Conservation (phyloP, 768 basidiomycete species). For the Termitomyces sp. region DNA sequence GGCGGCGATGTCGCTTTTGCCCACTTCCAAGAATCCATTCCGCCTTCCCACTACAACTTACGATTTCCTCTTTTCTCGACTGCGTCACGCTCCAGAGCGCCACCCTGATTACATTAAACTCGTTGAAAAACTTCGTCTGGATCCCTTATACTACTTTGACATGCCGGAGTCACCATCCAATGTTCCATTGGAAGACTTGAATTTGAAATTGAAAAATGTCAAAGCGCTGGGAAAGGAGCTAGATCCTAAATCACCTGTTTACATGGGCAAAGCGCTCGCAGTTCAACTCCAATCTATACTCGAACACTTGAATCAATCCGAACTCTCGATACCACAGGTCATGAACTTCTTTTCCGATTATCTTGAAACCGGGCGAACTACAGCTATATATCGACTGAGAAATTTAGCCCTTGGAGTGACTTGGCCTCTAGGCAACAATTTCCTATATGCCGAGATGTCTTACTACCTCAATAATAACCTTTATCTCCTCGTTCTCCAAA, state of each 20-base stretch:
- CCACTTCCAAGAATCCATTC: conserved; percentile 24
- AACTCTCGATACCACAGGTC: conserved; percentile 22
- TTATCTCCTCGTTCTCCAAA: conserved; percentile 30
- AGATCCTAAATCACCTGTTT: neutral
- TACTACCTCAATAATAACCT: conserved; percentile 26
- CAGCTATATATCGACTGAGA: conserved; percentile 29
- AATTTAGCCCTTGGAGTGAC: conserved; percentile 21
- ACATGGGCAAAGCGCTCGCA: conserved; percentile 8
- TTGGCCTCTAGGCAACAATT: conserved; percentile 18
- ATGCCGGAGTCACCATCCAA: neutral
- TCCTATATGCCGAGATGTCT: conserved; percentile 39
- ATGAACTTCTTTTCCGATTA: conserved; percentile 32
- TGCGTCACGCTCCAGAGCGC: conserved; percentile 12
- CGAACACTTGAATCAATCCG: neutral
- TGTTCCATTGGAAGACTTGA: too few species aligned
- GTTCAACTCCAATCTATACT: conserved; percentile 1
- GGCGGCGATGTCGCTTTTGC: conserved; percentile 43
- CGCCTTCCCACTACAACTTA: conserved; percentile 33
- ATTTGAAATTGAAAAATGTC: neutral
- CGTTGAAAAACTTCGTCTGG: conserved; percentile 16
- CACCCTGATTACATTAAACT: conserved; percentile 8
- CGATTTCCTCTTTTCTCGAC: conserved; percentile 23
- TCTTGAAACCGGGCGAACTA: conserved; percentile 25
- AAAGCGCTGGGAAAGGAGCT: neutral
- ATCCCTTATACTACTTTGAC: conserved; percentile 5